Percentiles rank a stretch among this genome's conserved stretches.
Conservation (phyloP, 1,284 basidiomycete genomes). For the Ganoderma meredithae region DNA sequence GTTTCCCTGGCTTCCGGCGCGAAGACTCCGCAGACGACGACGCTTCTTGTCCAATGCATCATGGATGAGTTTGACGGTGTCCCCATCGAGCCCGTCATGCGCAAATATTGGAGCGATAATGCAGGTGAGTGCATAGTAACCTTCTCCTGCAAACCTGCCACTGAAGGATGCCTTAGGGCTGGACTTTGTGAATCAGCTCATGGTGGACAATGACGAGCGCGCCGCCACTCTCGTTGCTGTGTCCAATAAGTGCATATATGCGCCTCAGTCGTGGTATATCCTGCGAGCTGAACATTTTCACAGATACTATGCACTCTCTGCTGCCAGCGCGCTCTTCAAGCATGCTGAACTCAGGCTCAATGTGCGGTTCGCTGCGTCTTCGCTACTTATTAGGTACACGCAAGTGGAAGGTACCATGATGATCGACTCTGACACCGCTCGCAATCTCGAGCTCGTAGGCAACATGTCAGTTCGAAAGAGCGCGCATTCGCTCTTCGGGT, state of each 20-base stretch:
- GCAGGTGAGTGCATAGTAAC: slow-evolving; percentile 56
- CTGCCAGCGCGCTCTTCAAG: slow-evolving; percentile 86
- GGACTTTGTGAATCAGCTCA: slow-evolving; percentile 78
- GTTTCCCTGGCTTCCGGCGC: slow-evolving; percentile 51
- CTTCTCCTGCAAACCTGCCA: neutral
- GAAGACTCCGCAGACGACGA: slow-evolving; percentile 55
- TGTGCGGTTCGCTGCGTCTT: slow-evolving; percentile 71
- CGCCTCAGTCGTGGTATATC: slow-evolving; percentile 15
- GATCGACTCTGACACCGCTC: slow-evolving; percentile 88
- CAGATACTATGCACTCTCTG: slow-evolving; percentile 90
- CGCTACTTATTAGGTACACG: slow-evolving; percentile 82
- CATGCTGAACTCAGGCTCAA: slow-evolving; percentile 74
- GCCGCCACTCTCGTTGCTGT: slow-evolving; percentile 78
- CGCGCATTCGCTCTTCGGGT: slow-evolving; percentile 79
- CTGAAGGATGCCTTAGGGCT: slow-evolving; percentile 58
- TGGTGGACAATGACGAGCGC: slow-evolving; percentile 79
- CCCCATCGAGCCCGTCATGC: slow-evolving; percentile 70
- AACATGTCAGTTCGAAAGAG: slow-evolving; percentile 76
- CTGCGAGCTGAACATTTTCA: neutral
- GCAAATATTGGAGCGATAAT: slow-evolving; percentile 84
- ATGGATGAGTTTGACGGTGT: slow-evolving; percentile 77
- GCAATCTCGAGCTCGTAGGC: slow-evolving; percentile 86
- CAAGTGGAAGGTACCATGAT: slow-evolving; percentile 90
- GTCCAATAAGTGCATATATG: slow-evolving; percentile 74
- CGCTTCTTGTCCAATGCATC: slow-evolving; percentile 75